These are phyloP conservation scores for Curvularia verruculosa DNA, from an alignment of 2,329 filamentous ascomycete species.

Conservation along the genomic window DNA sequence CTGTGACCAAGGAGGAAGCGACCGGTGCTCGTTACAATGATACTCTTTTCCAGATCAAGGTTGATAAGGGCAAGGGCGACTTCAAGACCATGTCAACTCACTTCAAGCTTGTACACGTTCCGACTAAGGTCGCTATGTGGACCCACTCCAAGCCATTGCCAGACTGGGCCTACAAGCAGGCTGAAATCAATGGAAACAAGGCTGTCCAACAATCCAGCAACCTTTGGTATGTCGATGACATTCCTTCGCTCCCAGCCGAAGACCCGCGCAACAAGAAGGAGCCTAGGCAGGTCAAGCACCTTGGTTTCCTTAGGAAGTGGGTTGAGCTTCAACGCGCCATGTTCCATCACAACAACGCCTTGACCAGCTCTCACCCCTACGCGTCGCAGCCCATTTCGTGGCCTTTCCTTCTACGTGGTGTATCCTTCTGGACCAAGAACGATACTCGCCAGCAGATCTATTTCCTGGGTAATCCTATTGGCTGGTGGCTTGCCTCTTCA, in stretches of 20 bases:
- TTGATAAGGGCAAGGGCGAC: conserved; percentile 82
- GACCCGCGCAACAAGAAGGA: conserved; percentile 76
- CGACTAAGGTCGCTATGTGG: conserved; percentile 99
- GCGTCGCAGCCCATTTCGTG: conserved; percentile 93
- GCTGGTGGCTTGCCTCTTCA: conserved; percentile 96
- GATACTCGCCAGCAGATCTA: conserved; percentile 97
- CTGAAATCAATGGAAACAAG: conserved; percentile 99
- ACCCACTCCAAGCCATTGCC: conserved; percentile 94
- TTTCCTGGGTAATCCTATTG: conserved; percentile 94
- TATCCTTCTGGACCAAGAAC: conserved; percentile 99
- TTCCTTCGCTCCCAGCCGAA: conserved; percentile 76
- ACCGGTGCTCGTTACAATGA: conserved; percentile 79
- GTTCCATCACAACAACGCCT: conserved; percentile 99
- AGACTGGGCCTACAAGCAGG: conserved; percentile 96
- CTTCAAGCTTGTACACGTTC: conserved; percentile 94
- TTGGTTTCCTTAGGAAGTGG: conserved; percentile 93
- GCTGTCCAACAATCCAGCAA: conserved; percentile 88
- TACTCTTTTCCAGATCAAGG: conserved; percentile 88
- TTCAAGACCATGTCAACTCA: conserved; percentile 91
- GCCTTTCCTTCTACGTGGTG: conserved; percentile 95
- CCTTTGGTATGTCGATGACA: conserved; percentile 91
- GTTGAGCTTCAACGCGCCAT: conserved; percentile 95
- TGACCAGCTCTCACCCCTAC: conserved; percentile 97
- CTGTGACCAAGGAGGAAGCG: conserved; percentile 74
- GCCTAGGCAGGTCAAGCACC: conserved; percentile 76